Evolutionary conservation across 345 rosid genomes (phyloP), one percentile per base, ranked within the genome.

Genomic region (Euphorbia lathyris): DNA sequence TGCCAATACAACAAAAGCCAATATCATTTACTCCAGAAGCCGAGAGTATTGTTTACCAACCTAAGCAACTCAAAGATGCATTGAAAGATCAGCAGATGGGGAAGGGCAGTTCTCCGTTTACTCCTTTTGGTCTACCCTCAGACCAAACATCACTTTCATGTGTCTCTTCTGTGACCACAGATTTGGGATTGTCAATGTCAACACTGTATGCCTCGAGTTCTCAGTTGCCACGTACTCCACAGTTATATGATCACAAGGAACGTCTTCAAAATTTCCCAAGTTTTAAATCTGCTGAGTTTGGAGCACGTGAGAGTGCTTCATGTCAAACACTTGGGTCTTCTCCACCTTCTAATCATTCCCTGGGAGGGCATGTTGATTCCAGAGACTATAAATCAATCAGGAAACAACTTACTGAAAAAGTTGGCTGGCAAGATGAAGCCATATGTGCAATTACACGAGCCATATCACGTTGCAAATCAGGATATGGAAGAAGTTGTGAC

Each of bases 371-470:
- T 5, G 68, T 63, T 7, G 50, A 80, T 72, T 66, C 66, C 22
- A 73, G 64, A 45, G 86, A 86, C 72, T 82, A 72, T 80, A 85
- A 86, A 82, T 74, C 83, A 50, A 72, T 88, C 17, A 65, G 75
- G 67, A 83, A 70, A 69, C 55, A 55, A 76, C 87, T 91, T 42
- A 38, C 81, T 58, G 79, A 83, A 58, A 85, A 78, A 65, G 89
- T 89, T 29, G 66, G 85, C 26, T 86, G 83, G 79, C 97, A 91
- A 78, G 81, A 79, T 8, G 91, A 83, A 75, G 96, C 91, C 64
- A 79, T 85, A 64, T 61, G 42, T 55, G 62, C 82, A 40, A 78
- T 91, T 14, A 77, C 84, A 57, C 72, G 82, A 75, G 87, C 84
- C 52, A 26, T 89, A 57, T 79, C 81, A 62, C 78, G 78, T 56